phyloP scores from a whole-genome alignment of 108 stramenopile genomes.

The Nannochloropsis salina region DNA sequence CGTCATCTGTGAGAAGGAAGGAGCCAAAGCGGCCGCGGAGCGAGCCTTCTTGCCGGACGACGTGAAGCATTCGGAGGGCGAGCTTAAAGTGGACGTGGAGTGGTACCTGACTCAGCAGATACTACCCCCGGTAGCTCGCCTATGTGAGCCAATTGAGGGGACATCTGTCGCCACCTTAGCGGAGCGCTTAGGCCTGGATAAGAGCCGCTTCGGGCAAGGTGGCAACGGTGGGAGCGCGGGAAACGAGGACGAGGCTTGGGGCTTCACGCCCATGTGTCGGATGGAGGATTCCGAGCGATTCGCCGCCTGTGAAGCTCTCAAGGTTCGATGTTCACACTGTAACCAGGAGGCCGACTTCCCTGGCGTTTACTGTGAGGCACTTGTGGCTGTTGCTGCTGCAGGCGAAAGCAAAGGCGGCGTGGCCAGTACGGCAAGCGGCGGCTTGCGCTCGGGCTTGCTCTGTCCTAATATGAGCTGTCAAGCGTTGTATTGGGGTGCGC shows the following conservation, averaged over 20 bases:
- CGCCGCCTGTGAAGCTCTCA: conserved; percentile 40
- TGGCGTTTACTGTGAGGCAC: conserved; percentile 21
- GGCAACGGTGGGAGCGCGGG: not conserved
- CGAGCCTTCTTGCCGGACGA: conserved; percentile 89
- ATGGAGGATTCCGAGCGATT: conserved; percentile 55
- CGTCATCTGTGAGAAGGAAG: conserved; percentile 64
- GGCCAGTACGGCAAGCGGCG: not conserved
- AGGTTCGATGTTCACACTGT: conserved; percentile 35
- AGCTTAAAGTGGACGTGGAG: conserved; percentile 58
- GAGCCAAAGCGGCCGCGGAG: conserved; percentile 59
- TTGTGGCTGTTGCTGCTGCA: conserved; percentile 22
- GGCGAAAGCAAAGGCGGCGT: not conserved
- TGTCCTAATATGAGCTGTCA: conserved; percentile 42
- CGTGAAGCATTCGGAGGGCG: conserved; percentile 69
- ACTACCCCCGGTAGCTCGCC: conserved; percentile 87
- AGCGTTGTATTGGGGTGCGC: conserved; percentile 36
- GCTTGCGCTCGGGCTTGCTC: conserved; percentile 38
- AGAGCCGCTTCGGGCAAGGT: not conserved
- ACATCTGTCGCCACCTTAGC: conserved; percentile 57
- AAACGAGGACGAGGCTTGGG: conserved; percentile 41
- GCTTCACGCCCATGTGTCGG: conserved; percentile 42
- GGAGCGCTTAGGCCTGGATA: conserved; percentile 58
- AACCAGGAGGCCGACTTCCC: conserved; percentile 28
- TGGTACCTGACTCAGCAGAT: conserved; percentile 98
- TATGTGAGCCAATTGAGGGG: conserved; percentile 97